phyloP scores from a whole-genome alignment of 108 stramenopile species.

The Epipyxis sp. region DNA sequence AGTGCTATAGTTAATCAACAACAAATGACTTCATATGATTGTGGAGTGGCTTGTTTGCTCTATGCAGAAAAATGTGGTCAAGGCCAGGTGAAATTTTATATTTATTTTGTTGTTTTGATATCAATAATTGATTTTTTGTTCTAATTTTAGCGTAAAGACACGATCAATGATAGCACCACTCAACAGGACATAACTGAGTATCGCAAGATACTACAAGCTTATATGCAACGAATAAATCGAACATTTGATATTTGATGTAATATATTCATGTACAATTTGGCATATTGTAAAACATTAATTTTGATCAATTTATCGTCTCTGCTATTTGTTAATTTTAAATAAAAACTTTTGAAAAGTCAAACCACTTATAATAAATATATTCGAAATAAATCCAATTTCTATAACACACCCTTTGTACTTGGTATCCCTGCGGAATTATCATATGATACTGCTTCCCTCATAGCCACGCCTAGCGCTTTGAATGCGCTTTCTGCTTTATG shows the following conservation, averaged over 20 bases:
- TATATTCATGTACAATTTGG: no score
- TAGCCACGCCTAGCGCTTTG: conserved; percentile 55
- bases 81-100: conserved; percentile 34
- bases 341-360: no score
- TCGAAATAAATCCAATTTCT: no score
- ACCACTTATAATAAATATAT: no score
- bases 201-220: conserved; percentile 20
- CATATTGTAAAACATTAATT: no score
- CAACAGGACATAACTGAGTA: conserved; percentile 54
- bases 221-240: no score
- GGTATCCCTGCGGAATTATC: conserved; percentile 53
- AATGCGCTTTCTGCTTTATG: conserved; percentile 62
- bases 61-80: conserved; percentile 59
- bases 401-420: conserved; percentile 56
- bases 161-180: conserved; percentile 47
- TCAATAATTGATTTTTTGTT: background rate
- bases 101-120: background rate
- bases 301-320: no score
- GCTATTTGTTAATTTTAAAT: no score
- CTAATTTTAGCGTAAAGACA: conserved; percentile 35
- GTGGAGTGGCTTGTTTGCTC: conserved; percentile 53
- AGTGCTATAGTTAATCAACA: conserved; percentile 47
- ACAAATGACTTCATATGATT: conserved; percentile 54
- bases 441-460: conserved; percentile 44
- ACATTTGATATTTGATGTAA: no score